Evolutionary conservation across 1,139 yeast species (phyloP).

Genomic region (Yamadazyma sp.): DNA sequence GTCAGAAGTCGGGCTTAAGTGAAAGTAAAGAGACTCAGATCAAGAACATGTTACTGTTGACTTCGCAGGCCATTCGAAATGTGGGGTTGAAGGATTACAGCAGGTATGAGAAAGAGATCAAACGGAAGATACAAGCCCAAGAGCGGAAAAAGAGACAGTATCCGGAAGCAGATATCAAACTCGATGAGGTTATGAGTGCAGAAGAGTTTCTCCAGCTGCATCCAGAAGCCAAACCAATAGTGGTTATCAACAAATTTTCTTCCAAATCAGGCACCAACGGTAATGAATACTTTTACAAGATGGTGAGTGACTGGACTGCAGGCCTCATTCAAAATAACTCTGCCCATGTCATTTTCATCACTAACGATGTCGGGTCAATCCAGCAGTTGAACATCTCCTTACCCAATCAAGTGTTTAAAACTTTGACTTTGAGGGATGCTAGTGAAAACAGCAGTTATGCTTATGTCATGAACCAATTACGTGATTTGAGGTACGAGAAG

Average conservation of each 20-base stretch:
- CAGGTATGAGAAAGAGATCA: conserved; percentile 22
- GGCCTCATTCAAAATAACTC: conserved; percentile 69
- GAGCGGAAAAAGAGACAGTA: conserved; percentile 13
- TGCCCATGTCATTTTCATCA: conserved; percentile 87
- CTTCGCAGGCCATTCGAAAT: conserved; percentile 70
- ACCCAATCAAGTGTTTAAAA: conserved; percentile 85
- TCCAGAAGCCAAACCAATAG: conserved; percentile 84
- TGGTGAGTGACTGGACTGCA: conserved; percentile 88
- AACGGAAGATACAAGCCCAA: conserved; percentile 16
- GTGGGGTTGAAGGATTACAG: conserved; percentile 54
- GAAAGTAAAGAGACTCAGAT: conserved; percentile 84
- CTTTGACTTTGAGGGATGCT: conserved; percentile 78
- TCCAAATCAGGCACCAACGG: conserved; percentile 47
- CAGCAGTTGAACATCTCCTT: conserved; percentile 67
- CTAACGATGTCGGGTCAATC: conserved; percentile 80
- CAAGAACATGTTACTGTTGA: conserved; percentile 74
- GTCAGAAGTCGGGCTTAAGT: conserved; percentile 89
- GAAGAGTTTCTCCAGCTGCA: conserved; percentile 83
- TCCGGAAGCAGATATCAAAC: conserved; percentile 12
- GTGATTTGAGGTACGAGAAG: conserved; percentile 21
- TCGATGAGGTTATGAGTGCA: conserved; percentile 50
- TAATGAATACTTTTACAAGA: conserved; percentile 70
- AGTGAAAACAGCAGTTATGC: conserved; percentile 66
- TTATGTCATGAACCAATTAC: conserved; percentile 66
- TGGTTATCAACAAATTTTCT: conserved; percentile 75